Conservation (phyloP, 2,329 filamentous ascomycete genomes). For the Alternaria hordeiaustralica region DNA sequence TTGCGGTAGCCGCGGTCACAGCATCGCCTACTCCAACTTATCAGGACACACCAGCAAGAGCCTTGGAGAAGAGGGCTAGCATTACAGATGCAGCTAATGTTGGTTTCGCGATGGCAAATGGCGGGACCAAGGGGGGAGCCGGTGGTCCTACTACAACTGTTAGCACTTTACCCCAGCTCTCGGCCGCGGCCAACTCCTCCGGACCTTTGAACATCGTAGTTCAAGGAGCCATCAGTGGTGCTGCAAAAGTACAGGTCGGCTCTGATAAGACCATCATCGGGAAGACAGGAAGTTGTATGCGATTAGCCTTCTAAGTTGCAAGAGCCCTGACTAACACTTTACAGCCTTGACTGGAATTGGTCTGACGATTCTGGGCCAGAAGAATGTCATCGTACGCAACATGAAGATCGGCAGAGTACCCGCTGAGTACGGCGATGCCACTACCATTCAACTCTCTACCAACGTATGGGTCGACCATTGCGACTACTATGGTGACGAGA, state of each 20-base stretch:
- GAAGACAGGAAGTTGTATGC: conserved; percentile 52
- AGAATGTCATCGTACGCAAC: conserved; percentile 69
- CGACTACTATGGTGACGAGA: conserved; percentile 62
- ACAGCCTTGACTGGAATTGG: conserved; percentile 53
- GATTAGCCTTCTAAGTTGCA: background rate
- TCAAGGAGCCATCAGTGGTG: conserved; percentile 30
- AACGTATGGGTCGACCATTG: conserved; percentile 70
- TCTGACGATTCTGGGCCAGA: conserved; percentile 59
- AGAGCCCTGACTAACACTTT: conserved; percentile 42
- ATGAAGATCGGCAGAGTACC: conserved; percentile 64
- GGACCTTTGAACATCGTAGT: conserved; percentile 34
- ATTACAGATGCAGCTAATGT: conserved; percentile 27
- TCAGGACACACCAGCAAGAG: conserved; percentile 11
- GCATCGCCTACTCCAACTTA: conserved; percentile 20
- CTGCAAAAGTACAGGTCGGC: conserved; percentile 30
- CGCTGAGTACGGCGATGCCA: conserved; percentile 64
- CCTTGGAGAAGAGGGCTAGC: conserved; percentile 18
- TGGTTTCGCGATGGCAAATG: conserved; percentile 57
- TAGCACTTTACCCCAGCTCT: conserved; percentile 58
- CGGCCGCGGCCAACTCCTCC: conserved; percentile 51
- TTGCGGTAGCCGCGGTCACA: conserved; percentile 15
- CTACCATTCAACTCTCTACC: conserved; percentile 62
- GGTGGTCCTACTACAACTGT: conserved; percentile 62
- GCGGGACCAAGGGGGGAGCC: conserved; percentile 60
- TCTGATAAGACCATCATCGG: conserved; percentile 36